phyloP scores from a whole-genome alignment of 176 grass and related monocot species.

The Raddia guianensis region DNA sequence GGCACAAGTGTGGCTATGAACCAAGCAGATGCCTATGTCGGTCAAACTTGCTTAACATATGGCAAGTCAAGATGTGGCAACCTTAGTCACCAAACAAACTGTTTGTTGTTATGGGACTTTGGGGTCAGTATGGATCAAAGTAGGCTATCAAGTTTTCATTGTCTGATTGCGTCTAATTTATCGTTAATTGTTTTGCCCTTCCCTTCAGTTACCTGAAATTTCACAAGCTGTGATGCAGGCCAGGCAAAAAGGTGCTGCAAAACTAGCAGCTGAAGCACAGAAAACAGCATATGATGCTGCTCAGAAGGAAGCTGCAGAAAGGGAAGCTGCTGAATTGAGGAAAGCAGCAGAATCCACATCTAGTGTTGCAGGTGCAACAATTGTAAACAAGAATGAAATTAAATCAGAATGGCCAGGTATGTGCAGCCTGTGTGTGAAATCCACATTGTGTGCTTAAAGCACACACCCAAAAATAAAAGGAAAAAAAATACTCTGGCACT shows the following conservation, averaged over 20 bases:
- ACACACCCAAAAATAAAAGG: neutral
- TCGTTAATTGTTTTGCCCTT: conserved; percentile 19
- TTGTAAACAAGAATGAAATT: conserved; percentile 7
- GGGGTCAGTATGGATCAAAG: neutral
- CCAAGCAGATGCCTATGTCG: no score
- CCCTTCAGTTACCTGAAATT: neutral
- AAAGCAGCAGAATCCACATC: conserved; percentile 45
- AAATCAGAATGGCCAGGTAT: conserved; percentile 35
- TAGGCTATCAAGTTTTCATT: conserved; percentile 22
- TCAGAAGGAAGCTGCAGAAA: conserved; percentile 72
- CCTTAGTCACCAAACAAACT: no score
- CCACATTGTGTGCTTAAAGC: neutral
- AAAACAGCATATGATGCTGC: conserved; percentile 65
- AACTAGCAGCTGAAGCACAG: conserved; percentile 73
- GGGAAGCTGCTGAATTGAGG: conserved; percentile 60
- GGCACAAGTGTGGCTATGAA: no score
- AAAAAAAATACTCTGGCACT: neutral
- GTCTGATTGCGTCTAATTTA: neutral
- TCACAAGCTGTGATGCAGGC: conserved; percentile 50
- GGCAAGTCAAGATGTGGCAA: no score
- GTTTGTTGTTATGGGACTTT: neutral
- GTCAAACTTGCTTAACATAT: no score
- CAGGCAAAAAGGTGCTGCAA: conserved; percentile 68
- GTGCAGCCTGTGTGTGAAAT: conserved; percentile 2
- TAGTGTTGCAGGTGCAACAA: conserved; percentile 6